Evolutionary conservation across 2,329 filamentous ascomycete genomes (phyloP).

Genomic region (Fusarium irregulare): DNA sequence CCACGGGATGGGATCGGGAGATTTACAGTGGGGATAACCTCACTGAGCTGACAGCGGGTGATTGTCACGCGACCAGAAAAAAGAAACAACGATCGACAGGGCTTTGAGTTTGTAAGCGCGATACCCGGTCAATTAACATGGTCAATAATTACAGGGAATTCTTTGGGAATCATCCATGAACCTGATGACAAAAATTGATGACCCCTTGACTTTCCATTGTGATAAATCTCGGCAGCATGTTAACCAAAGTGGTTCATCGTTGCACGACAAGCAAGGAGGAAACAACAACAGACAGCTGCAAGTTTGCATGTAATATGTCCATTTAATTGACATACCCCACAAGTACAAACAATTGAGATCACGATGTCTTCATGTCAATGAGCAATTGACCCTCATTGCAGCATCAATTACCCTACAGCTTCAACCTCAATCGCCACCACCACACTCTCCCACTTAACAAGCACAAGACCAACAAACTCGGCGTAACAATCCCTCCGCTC

Average conservation of each 20-base stretch:
- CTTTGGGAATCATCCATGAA: too few relatives aligned
- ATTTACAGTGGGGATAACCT: neutral
- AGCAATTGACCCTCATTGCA: neutral
- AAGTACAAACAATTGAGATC: too few relatives aligned
- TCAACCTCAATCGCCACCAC: neutral
- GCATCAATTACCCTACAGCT: neutral
- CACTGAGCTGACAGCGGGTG: neutral
- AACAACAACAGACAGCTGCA: neutral
- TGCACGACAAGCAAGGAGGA: too few relatives aligned
- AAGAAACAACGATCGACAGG: neutral
- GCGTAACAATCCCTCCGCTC: neutral
- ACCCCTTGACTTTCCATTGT: too few relatives aligned
- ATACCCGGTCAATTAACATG: neutral
- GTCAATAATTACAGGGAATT: neutral
- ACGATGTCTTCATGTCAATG: neutral
- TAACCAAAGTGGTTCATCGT: too few relatives aligned
- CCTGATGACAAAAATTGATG: too few relatives aligned
- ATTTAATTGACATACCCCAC: neutral
- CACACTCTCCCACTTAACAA: neutral
- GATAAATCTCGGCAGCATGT: too few relatives aligned
- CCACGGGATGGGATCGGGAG: too few relatives aligned
- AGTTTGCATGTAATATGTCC: accelerated
- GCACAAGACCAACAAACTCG: neutral
- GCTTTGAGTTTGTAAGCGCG: neutral
- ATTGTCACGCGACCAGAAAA: neutral